Conservation (phyloP, 2,329 filamentous ascomycete species). For the Fusarium subglutinans region DNA sequence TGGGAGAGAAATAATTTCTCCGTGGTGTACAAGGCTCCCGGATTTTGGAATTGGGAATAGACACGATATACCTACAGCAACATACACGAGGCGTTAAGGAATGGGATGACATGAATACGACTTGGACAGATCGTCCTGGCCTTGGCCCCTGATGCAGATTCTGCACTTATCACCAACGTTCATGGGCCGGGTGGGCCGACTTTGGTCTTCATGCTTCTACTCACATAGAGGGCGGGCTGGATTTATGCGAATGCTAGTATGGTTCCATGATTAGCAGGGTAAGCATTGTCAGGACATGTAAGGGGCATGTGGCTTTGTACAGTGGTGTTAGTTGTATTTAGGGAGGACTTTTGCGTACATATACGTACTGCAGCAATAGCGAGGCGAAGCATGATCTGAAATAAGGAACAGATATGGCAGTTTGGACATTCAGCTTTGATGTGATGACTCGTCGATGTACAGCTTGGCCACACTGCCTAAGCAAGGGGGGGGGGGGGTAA, state of each 20-base stretch:
- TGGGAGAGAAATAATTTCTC: not conserved
- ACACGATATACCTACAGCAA: slow-evolving; percentile 42
- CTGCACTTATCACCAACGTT: not conserved
- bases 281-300: not conserved
- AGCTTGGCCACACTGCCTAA: not conserved
- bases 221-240: slow-evolving; percentile 1
- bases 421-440: not conserved
- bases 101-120: slow-evolving; percentile 13
- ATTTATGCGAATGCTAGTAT: not conserved
- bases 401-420: not conserved
- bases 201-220: not conserved
- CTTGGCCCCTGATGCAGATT: not conserved
- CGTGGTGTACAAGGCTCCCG: slow-evolving; percentile 17
- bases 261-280: not conserved
- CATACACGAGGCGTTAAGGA: slow-evolving; percentile 43
- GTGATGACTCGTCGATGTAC: not conserved
- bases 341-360: not conserved
- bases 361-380: slow-evolving; percentile 3
- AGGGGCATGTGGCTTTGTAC: not conserved
- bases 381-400: slow-evolving; percentile 12
- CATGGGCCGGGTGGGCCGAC: not conserved
- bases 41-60: slow-evolving; percentile 32
- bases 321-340: not conserved
- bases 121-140: not conserved
- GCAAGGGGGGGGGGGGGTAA: not conserved